Base-by-base conservation (phyloP, 1,284 basidiomycete species). In the Boletus semigastroideus region DNA sequence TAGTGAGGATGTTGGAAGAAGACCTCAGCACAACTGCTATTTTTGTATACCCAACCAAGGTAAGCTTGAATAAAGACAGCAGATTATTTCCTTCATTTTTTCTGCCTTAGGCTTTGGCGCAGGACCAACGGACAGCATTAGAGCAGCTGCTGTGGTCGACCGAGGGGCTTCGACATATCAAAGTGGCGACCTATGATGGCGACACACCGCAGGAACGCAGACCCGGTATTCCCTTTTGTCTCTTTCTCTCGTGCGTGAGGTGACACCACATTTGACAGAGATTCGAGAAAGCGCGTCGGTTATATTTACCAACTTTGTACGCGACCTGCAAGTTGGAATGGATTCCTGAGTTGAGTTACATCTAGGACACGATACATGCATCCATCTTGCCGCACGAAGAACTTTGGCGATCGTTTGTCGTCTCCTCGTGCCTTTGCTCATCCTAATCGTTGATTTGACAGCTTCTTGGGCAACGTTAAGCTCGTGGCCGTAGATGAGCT, bases 31-130 rank as follows among this genome's bases (percentile, higher is more conserved):
- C 87, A 3, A 94, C 86, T 0, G 92, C 91, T 1, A 79, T 96
- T 46, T 91, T 93, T 63, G 81, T 96, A 43, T 96, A 94, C 62
- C 94, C 93, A 1, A 96, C 94, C 1, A 96, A 96, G 72, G 88
- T 81, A 38, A 43, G 49, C 46, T 37, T 41, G 25, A 28, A 38
- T 41, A 31, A 13, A 14, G 20, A 20, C 7, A 1, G 1, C 13
- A 13, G 14, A 2, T 14, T 10, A 10, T 25, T 33, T 44, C 16
- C 3, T 3, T n/a, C n/a, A 6, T 54, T 17, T 6, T 47, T 48
- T 3, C 17, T 40, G 20, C 11, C 10, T 36, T 37, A 90, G 86
- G 93, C 93, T 10, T 75, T 96, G 28, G 93, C 94, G 1, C 94
- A 96, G 70, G 93, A 96, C 65, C 94, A 96, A 68, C 83, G 80